Base-by-base conservation (phyloP, 306 rosid species). In the Prunus persica region DNA sequence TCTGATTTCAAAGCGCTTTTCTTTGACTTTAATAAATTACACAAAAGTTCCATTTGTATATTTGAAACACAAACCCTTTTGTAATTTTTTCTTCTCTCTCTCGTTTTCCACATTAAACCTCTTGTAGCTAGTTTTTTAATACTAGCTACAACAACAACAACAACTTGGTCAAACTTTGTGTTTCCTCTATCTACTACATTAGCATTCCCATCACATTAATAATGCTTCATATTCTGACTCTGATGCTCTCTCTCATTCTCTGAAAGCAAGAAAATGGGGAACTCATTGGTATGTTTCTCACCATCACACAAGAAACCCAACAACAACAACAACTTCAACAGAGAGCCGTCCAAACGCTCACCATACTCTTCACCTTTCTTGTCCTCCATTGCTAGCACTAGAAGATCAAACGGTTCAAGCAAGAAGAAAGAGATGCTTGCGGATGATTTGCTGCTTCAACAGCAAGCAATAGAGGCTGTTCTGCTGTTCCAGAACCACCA, bases 391-490 rank as follows among this genome's bases (percentile, higher is more conserved):
- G 56, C 46, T 4, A 34, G 58, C n/a, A 57, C 82, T 16, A 56
- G 51, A 27, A 68, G 62, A 41, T 19, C 69, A 38, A 51, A 15
- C 20, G n/a, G 72, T 18, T 63, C 80, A 0, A 72, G 71, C 38
- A 81, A 55, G 63, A 71, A 81, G 69, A 65, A 57, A 32, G 11
- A 55, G 20, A 5, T 11, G 16, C 63, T 69, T n/a, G 43, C 5
- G 15, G 80, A 62, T 41, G 84, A 75, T 27, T 56, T 71, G 62
- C 14, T 73, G 7, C 61, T 79, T 46, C 57, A 71, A 12, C 76
- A 76, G 15, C 84, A 81, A 67, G 84, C 81, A 6, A 14, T 70
- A 6, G 84, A 79, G 24, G 84, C 84, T 3, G 80, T 79, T 54
- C 52, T 81, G 73, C 24, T 81, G 49, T 81, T 63, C 73, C 67